Evolutionary conservation across 1,284 basidiomycete genomes (phyloP).

Genomic region (Ceratobasidium sp.): DNA sequence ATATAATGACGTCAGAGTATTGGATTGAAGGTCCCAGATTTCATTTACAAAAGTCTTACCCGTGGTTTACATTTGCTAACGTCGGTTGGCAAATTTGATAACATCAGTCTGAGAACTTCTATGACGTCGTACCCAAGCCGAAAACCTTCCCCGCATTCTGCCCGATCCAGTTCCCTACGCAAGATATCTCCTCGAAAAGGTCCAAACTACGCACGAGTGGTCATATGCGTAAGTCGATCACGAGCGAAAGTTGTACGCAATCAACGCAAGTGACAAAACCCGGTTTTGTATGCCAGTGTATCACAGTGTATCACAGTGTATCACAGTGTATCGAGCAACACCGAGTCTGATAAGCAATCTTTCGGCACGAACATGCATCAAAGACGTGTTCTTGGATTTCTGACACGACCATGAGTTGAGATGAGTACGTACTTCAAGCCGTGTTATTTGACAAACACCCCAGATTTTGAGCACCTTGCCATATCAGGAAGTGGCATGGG

Average conservation of each 20-base stretch:
- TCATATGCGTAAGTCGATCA: background rate
- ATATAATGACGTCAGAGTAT: slow-evolving; percentile 23
- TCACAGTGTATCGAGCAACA: background rate
- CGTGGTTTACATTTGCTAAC: background rate
- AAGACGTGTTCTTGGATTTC: too few species aligned
- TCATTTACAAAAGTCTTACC: background rate
- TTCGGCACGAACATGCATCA: background rate
- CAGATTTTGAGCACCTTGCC: background rate
- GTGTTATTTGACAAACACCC: background rate
- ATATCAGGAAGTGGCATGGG: background rate
- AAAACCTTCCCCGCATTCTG: background rate
- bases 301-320: too few species aligned
- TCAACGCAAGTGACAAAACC: too few species aligned
- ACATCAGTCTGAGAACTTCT: background rate
- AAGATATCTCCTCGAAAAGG: background rate
- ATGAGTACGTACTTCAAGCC: background rate
- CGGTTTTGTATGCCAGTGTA: too few species aligned
- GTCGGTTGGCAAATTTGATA: too few species aligned
- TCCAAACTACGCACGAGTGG: background rate
- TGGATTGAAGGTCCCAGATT: background rate
- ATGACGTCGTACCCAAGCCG: background rate
- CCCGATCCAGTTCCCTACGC: background rate
- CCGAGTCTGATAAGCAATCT: background rate
- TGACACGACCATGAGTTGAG: background rate
- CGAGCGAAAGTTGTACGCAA: too few species aligned